These are phyloP conservation scores for Candida silvatica DNA, from an alignment of 805 yeast genomes.

Conservation along the genomic window DNA sequence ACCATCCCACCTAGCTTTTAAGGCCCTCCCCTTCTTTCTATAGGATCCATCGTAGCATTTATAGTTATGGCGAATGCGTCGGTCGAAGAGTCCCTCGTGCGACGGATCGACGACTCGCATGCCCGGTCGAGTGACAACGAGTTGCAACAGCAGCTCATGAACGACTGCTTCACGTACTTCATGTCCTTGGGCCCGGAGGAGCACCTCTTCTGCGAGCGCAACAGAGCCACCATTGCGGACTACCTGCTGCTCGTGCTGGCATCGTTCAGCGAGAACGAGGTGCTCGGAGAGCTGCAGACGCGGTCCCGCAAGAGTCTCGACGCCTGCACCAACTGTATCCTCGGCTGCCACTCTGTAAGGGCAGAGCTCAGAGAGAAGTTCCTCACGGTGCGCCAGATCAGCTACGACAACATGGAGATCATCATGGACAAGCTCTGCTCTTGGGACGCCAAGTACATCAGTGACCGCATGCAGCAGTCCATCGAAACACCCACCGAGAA, in stretches of 20 bases:
- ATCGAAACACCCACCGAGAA: constrained; percentile 10
- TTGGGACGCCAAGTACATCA: constrained; percentile 19
- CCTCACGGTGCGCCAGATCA: constrained; percentile 34
- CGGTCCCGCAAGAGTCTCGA: constrained; percentile 25
- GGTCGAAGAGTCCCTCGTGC: constrained; percentile 7
- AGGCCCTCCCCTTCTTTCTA: too few relatives aligned
- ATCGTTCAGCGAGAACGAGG: constrained; percentile 2
- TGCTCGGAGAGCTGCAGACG: not conserved
- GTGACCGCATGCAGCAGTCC: constrained; percentile 9
- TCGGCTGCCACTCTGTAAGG: constrained; percentile 44
- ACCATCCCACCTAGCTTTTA: too few relatives aligned
- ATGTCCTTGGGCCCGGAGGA: constrained; percentile 1
- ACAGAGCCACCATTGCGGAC: constrained; percentile 1
- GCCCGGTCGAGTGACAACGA: constrained; percentile 21
- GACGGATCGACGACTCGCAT: constrained; percentile 24
- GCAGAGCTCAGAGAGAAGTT: constrained; percentile 44
- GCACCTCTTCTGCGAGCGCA: constrained; percentile 2
- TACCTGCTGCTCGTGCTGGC: constrained; percentile 3
- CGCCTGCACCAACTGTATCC: constrained; percentile 46
- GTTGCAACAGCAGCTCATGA: constrained; percentile 20
- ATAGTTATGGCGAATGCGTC: not conserved
- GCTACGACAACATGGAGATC: constrained; percentile 13
- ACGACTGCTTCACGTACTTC: constrained; percentile 3
- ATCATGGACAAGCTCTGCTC: constrained; percentile 15
- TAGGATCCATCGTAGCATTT: too few relatives aligned